Conservation (phyloP, 164 flowering plant genomes). For the Cinnamomum micranthum region DNA sequence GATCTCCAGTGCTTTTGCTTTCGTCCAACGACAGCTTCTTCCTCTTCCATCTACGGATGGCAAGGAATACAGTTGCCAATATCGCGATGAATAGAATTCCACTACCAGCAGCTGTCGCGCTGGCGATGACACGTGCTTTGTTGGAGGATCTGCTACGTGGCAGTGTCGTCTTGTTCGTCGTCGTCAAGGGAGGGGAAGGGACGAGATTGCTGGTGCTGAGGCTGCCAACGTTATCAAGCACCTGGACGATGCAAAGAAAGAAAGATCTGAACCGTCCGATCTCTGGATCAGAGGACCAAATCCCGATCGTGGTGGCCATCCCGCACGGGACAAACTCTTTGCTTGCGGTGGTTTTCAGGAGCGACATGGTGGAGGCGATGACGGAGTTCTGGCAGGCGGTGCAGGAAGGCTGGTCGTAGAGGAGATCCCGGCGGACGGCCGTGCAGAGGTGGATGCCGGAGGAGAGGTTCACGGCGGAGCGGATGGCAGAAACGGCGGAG, state of each 20-base stretch:
- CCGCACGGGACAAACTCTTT: constrained; percentile 22
- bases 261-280: constrained; percentile 12
- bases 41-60: background rate
- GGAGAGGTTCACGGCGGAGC: constrained; percentile 11
- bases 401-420: constrained; percentile 8
- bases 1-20: background rate
- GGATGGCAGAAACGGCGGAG: constrained; percentile 12
- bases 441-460: constrained; percentile 1
- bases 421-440: background rate
- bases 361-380: constrained; percentile 1
- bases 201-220: constrained; percentile 15
- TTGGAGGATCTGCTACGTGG: background rate
- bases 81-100: background rate
- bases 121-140: background rate
- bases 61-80: background rate
- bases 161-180: background rate
- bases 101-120: background rate
- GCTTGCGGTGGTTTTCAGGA: constrained; percentile 15
- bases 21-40: background rate
- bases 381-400: constrained; percentile 10
- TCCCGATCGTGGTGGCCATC: constrained; percentile 20
- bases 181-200: constrained; percentile 14
- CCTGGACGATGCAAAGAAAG: constrained; percentile 15
- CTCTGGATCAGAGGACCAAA: constrained; percentile 14
- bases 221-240: constrained; percentile 14